These are phyloP conservation scores for Coniochaeta ligniaria DNA, from an alignment of 2,329 filamentous ascomycete genomes.

Conservation along the genomic window DNA sequence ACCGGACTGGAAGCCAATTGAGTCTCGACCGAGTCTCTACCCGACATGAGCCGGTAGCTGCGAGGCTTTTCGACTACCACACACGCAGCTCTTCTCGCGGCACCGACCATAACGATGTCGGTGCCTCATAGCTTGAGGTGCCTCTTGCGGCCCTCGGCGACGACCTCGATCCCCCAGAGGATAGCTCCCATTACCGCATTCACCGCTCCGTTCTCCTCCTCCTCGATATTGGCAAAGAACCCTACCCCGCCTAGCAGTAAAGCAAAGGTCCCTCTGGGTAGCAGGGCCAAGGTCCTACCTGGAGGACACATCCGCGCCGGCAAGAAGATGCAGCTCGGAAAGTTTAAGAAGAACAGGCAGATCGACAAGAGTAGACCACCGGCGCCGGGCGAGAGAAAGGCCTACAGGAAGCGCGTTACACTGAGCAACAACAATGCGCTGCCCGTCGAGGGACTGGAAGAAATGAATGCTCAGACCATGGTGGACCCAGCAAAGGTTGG, in stretches of 20 bases:
- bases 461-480: constrained; percentile 50
- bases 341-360: constrained; percentile 44
- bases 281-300: neutral
- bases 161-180: constrained; percentile 15
- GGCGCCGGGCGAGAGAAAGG: constrained; percentile 74
- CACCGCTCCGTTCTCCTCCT: constrained; percentile 17
- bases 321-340: constrained; percentile 31
- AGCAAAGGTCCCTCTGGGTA: neutral
- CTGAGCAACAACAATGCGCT: constrained; percentile 93
- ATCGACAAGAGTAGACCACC: constrained; percentile 47
- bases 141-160: constrained; percentile 38
- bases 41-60: constrained; percentile 1
- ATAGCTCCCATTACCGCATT: constrained; percentile 7
- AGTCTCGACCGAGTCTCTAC: neutral
- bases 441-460: constrained; percentile 60
- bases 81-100: neutral
- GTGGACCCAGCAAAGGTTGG: constrained; percentile 50
- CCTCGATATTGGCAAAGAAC: constrained; percentile 14
- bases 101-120: constrained; percentile 35
- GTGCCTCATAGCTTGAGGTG: constrained; percentile 52
- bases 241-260: neutral
- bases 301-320: constrained; percentile 21
- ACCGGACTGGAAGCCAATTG: neutral
- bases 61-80: neutral
- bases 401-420: constrained; percentile 79